Evolutionary conservation across 257 asterid species (phyloP).

Genomic region (Agastache rugosa): DNA sequence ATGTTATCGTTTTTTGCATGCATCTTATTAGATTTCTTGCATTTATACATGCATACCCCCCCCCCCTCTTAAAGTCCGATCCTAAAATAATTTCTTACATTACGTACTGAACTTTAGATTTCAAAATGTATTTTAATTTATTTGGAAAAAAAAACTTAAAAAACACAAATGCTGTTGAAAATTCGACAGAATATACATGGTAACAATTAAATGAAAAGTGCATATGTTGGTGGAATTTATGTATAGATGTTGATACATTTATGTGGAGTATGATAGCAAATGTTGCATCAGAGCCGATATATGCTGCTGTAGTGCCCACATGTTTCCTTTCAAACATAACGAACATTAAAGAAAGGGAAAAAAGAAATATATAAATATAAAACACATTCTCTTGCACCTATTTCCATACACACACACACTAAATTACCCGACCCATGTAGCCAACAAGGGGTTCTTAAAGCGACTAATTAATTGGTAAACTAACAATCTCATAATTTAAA

Average conservation of each 20-base stretch:
- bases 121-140: no score
- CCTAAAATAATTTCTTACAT: no score
- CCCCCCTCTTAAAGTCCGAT: no score
- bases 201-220: conserved; percentile 23
- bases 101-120: no score
- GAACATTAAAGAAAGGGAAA: not conserved
- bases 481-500: no score
- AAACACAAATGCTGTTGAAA: not conserved
- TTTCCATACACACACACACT: not conserved
- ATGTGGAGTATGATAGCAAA: conserved; percentile 19
- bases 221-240: conserved; percentile 28
- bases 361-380: not conserved
- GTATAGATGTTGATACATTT: conserved; percentile 26
- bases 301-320: conserved; percentile 46
- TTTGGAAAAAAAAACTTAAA: not conserved
- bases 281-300: conserved; percentile 34
- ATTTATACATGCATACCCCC: no score
- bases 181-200: not conserved
- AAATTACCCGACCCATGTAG: not conserved
- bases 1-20: no score
- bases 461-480: no score
- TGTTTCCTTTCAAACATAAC: conserved; percentile 39
- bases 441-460: not conserved
- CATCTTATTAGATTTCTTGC: no score
- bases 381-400: not conserved